Base-by-base conservation (phyloP, 176 grass and related monocot genomes). In the Thalia dealbata region DNA sequence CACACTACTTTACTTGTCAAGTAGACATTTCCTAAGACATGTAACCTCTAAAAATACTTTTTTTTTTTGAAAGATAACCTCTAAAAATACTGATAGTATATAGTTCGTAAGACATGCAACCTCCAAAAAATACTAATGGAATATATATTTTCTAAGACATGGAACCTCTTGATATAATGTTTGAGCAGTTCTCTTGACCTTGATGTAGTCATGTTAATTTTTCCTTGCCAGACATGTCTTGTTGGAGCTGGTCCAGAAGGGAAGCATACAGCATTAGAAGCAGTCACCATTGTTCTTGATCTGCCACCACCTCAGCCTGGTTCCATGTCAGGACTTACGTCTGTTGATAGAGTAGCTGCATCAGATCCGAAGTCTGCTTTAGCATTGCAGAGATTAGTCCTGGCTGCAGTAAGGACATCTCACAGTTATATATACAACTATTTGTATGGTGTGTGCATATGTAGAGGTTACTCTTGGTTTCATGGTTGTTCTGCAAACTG, bases 241-340 rank as follows among this genome's bases (percentile, higher is more conserved):
- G 85, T 99, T 75, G 95, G 95, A 83, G 90, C 95, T 78, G 95
- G 95, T 88, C 90, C 95, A 83, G 90, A 99, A 69, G 95, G 95
- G 27, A 99, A 99, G 78, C 95, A 99, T 83, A 93, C 85, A 73
- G 95, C 95, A 70, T 76, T 99, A 81, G 95, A 99, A 88, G 95
- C 95, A 68, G 95, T 99, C 54, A 99, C 95, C 72, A 93, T 99
- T 80, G 95, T 99, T 78, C 90, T 99, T 78, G 95, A 93, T 83
- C 74, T 99, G 32, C 95, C 95, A 65, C 95, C 95, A 72, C 95
- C 95, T 59, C 95, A 99, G 76, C 90, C 95, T 61, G 90, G 90
- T 85, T 86, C 87, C 67, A 88, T 86, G 83, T 91, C 77, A 55
- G 95, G 81, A 70, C 51, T 99, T 21, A 86, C 85, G 24, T 99